Evolutionary conservation across 108 stramenopile species (phyloP).

Genomic region (Cylindrotheca fusiformis): DNA sequence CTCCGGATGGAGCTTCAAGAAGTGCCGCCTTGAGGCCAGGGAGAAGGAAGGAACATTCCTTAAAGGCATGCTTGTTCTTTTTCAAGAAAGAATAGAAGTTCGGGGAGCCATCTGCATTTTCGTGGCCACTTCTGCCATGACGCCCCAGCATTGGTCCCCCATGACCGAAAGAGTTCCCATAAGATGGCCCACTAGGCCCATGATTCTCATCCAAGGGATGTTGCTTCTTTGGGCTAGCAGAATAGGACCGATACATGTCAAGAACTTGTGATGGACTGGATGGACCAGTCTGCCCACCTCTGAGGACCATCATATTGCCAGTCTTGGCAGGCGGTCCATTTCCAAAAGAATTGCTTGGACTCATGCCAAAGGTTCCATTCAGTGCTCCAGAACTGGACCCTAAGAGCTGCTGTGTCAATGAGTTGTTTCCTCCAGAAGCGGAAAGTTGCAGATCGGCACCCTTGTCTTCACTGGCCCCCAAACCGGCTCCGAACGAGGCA

Average conservation of each 20-base stretch:
- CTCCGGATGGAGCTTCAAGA: slow-evolving; percentile 13
- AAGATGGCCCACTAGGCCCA: neutral
- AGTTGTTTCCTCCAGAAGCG: slow-evolving; percentile 24
- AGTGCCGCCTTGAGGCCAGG: slow-evolving; percentile 63
- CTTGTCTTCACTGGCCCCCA: slow-evolving; percentile 31
- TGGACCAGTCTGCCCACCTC: slow-evolving; percentile 27
- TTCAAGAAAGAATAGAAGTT: slow-evolving; percentile 40
- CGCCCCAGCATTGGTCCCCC: neutral
- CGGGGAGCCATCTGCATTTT: slow-evolving; percentile 28
- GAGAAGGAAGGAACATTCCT: slow-evolving; percentile 57
- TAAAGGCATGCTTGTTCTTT: slow-evolving; percentile 57
- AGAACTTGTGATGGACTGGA: slow-evolving; percentile 52
- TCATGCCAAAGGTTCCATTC: slow-evolving; percentile 42
- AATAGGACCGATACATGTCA: slow-evolving; percentile 40
- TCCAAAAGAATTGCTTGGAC: slow-evolving; percentile 58
- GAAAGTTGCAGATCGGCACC: slow-evolving; percentile 25
- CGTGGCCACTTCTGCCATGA: too few species aligned
- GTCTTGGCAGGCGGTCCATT: slow-evolving; percentile 30
- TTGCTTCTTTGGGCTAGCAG: slow-evolving; percentile 20
- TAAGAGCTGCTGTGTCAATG: slow-evolving; percentile 19
- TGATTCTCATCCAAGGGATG: slow-evolving; percentile 33
- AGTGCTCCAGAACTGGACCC: slow-evolving; percentile 31
- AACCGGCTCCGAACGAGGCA: slow-evolving; percentile 51
- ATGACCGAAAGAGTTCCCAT: slow-evolving; percentile 3
- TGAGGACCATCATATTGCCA: slow-evolving; percentile 31